These are phyloP conservation scores for Mycena olivaceomarginata DNA, from an alignment of 768 basidiomycete genomes.

Conservation along the genomic window DNA sequence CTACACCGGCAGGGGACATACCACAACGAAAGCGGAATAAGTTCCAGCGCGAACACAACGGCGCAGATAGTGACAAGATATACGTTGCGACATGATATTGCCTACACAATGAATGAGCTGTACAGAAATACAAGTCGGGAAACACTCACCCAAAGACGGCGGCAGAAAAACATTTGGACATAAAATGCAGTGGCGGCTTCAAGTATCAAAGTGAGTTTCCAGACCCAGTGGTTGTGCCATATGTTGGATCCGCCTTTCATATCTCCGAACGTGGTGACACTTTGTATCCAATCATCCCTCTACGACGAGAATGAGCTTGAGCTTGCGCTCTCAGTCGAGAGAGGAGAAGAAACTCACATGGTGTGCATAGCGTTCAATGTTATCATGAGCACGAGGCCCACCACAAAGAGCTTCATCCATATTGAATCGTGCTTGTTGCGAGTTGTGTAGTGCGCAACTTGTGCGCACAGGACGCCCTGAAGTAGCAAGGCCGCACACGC, in stretches of 20 bases:
- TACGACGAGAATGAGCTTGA: neutral
- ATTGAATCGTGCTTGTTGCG: neutral
- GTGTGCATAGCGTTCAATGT: neutral
- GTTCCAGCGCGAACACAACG: neutral
- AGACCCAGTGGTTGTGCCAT: neutral
- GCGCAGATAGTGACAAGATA: neutral
- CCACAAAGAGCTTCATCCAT: neutral
- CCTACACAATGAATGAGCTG: neutral
- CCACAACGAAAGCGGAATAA: neutral
- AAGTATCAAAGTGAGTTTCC: too few species aligned
- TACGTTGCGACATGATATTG: neutral
- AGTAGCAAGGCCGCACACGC: neutral
- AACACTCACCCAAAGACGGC: constrained; percentile 5
- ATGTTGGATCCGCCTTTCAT: neutral
- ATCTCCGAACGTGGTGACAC: neutral
- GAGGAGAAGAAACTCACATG: neutral
- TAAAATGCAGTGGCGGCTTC: too few species aligned
- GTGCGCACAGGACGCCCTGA: neutral
- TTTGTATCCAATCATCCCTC: constrained; percentile 7
- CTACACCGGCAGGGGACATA: neutral
- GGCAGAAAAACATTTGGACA: too few species aligned
- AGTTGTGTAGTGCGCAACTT: neutral
- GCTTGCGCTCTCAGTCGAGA: neutral
- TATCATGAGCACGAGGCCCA: neutral
- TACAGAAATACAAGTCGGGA: neutral